Percentiles rank a stretch among this genome's conserved stretches.
These are phyloP conservation scores for Chiua virens DNA, from an alignment of 768 basidiomycete genomes.

Conservation along the genomic window DNA sequence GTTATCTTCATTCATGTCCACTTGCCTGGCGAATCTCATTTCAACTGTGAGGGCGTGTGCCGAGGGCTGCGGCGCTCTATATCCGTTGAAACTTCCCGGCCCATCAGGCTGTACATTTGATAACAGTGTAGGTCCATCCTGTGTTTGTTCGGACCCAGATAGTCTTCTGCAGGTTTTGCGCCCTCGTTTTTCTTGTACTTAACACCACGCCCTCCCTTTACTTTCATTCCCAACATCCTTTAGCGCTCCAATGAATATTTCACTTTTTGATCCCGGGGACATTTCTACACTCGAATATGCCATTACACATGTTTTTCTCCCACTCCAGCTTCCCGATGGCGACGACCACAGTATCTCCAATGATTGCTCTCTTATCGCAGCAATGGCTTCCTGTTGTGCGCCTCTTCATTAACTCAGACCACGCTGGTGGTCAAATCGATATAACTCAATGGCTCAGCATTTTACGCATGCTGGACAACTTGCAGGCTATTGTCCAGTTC, in stretches of 20 bases:
- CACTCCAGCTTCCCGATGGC: constrained; percentile 39
- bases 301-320: constrained; percentile 44
- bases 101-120: not conserved
- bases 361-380: constrained; percentile 28
- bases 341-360: constrained; percentile 30
- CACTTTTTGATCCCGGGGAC: constrained; percentile 2
- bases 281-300: constrained; percentile 26
- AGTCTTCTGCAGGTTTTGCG: not conserved
- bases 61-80: not conserved
- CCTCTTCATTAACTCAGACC: constrained; percentile 11
- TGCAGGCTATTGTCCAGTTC: constrained; percentile 12
- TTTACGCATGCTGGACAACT: constrained; percentile 31
- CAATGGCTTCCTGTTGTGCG: constrained; percentile 17
- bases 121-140: constrained; percentile 7
- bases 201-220: not conserved
- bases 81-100: not conserved
- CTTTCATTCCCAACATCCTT: not conserved
- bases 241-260: constrained; percentile 2
- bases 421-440: not conserved
- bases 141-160: constrained; percentile 10
- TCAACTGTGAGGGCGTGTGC: too few relatives aligned
- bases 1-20: too few relatives aligned
- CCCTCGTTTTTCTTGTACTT: not conserved
- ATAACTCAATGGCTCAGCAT: constrained; percentile 32
- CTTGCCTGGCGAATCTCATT: too few relatives aligned